Evolutionary conservation across 495 filamentous ascomycete species (phyloP).

Genomic region (Xylona heveae): DNA sequence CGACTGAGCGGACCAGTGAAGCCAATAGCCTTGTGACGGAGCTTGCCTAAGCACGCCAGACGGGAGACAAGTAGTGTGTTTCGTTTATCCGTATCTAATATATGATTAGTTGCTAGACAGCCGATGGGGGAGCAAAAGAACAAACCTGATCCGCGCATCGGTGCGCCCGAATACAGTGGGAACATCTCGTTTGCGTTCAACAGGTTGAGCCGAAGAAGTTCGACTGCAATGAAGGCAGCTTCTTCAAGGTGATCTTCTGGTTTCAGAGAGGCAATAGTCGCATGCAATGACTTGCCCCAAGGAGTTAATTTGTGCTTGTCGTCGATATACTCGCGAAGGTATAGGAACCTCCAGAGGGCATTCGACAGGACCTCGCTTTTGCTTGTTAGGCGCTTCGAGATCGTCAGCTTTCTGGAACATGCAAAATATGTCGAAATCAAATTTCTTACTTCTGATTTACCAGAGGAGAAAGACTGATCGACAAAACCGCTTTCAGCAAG

Average conservation of each 20-base stretch:
- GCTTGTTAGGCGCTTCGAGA: slow-evolving; percentile 25
- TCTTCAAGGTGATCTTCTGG: slow-evolving; percentile 34
- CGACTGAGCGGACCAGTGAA: slow-evolving; percentile 90
- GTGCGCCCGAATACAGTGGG: slow-evolving; percentile 33
- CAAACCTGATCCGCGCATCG: slow-evolving; percentile 34
- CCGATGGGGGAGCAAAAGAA: no score
- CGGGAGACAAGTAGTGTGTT: slow-evolving; percentile 66
- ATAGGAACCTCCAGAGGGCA: slow-evolving; percentile 68
- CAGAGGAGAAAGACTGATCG: no score
- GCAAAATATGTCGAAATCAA: no score
- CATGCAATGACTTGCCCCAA: slow-evolving; percentile 64
- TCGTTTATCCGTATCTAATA: slow-evolving; percentile 36
- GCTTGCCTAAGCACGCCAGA: slow-evolving; percentile 57
- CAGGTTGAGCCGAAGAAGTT: slow-evolving; percentile 54
- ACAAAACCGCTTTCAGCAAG: slow-evolving; percentile 44
- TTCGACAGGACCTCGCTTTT: slow-evolving; percentile 56
- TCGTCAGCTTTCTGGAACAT: no score
- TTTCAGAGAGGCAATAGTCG: slow-evolving; percentile 39
- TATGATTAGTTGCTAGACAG: slow-evolving; percentile 1
- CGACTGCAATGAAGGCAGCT: slow-evolving; percentile 53
- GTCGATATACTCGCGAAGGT: slow-evolving; percentile 69
- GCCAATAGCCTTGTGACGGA: slow-evolving; percentile 66
- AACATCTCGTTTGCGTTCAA: slow-evolving; percentile 44
- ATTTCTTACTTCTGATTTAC: no score
- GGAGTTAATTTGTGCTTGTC: slow-evolving; percentile 57